These are phyloP conservation scores for Candida nemodendra DNA, from an alignment of 805 yeast genomes.

Conservation along the genomic window DNA sequence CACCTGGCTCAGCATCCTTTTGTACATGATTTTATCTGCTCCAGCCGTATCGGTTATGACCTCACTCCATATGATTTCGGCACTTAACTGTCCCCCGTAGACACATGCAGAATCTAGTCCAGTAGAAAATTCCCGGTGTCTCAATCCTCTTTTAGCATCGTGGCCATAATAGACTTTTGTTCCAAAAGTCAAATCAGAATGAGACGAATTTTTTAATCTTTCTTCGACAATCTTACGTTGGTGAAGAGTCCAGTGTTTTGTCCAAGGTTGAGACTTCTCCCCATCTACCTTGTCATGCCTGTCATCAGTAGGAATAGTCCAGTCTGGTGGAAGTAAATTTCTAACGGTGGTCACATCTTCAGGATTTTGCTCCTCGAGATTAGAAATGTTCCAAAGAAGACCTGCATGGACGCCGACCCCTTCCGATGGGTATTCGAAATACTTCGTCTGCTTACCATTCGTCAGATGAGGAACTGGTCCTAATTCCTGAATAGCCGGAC, in stretches of 20 bases:
- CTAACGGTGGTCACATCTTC: constrained; percentile 68
- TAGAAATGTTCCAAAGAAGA: constrained; percentile 57
- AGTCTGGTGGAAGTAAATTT: constrained; percentile 63
- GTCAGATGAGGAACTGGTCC: constrained; percentile 56
- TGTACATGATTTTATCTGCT: constrained; percentile 23
- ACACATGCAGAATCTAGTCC: constrained; percentile 87
- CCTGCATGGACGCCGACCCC: constrained; percentile 84
- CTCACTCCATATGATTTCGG: constrained; percentile 50
- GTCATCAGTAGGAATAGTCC: constrained; percentile 53
- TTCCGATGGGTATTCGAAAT: constrained; percentile 26
- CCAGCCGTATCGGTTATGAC: constrained; percentile 12
- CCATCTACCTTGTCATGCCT: constrained; percentile 29
- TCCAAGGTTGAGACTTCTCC: constrained; percentile 32
- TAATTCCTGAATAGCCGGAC: constrained; percentile 62
- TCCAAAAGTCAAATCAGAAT: constrained; percentile 22
- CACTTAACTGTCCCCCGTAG: constrained; percentile 67
- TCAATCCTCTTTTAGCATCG: constrained; percentile 78
- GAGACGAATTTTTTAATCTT: constrained; percentile 5
- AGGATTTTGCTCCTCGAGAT: constrained; percentile 57
- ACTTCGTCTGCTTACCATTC: constrained; percentile 26
- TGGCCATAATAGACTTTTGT: constrained; percentile 78
- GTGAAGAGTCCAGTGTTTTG: constrained; percentile 31
- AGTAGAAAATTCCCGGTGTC: constrained; percentile 58
- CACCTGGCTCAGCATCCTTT: constrained; percentile 27
- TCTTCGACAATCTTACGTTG: constrained; percentile 17